These are phyloP conservation scores for Diospyros kaki DNA, from an alignment of 148 eudicot species.

Conservation along the genomic window DNA sequence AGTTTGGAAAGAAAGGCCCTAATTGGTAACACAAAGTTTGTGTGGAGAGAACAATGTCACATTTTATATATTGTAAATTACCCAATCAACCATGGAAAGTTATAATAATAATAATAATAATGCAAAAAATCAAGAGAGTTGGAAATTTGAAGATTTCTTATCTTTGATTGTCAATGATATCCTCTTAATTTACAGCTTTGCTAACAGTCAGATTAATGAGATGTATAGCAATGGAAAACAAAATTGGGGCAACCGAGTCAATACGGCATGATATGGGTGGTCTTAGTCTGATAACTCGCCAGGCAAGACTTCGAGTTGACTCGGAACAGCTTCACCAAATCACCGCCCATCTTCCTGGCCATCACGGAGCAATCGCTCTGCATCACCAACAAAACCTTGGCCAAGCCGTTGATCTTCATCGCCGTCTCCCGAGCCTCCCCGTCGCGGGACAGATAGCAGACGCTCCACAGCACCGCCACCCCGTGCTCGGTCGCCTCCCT, in stretches of 20 bases:
- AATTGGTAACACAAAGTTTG: too few species aligned
- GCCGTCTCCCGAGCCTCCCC: constrained; percentile 40
- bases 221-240: background rate
- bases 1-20: too few species aligned
- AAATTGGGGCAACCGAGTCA: constrained; percentile 18
- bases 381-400: constrained; percentile 67
- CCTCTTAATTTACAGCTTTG: constrained; percentile 16
- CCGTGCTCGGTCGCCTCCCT: constrained; percentile 66
- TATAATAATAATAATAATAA: too few species aligned
- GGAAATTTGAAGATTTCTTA: too few species aligned
- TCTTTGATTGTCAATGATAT: background rate
- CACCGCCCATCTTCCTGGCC: constrained; percentile 60
- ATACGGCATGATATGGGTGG: constrained; percentile 69
- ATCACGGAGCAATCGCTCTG: constrained; percentile 57
- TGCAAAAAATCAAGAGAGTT: too few species aligned
- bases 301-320: constrained; percentile 46
- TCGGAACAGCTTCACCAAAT: constrained; percentile 65
- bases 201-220: background rate
- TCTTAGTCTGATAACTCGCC: constrained; percentile 61
- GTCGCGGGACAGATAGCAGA: constrained; percentile 55
- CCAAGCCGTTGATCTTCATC: constrained; percentile 43
- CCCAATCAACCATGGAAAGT: too few species aligned
- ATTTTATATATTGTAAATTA: too few species aligned
- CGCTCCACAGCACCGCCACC: constrained; percentile 62
- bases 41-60: too few species aligned